These are phyloP conservation scores for Phytophthora melonis DNA, from an alignment of 352 stramenopile genomes.

Conservation along the genomic window DNA sequence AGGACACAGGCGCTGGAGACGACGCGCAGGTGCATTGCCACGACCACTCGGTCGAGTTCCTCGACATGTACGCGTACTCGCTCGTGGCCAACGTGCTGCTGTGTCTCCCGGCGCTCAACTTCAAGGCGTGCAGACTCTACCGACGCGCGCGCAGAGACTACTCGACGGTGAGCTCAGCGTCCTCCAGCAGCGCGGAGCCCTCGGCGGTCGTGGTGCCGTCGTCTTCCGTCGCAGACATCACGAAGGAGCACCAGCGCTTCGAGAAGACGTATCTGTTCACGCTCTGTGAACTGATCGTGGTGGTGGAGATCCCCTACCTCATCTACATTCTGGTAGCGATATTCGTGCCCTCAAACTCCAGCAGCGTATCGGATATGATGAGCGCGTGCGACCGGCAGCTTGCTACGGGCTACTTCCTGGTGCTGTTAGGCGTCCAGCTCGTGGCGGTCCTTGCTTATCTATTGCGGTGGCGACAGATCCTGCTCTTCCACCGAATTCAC, in stretches of 20 bases:
- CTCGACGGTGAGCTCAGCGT: slow-evolving; percentile 33
- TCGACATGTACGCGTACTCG: slow-evolving; percentile 76
- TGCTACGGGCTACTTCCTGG: slow-evolving; percentile 43
- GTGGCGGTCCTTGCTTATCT: slow-evolving; percentile 68
- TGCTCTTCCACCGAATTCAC: slow-evolving; percentile 82
- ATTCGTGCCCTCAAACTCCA: slow-evolving; percentile 52
- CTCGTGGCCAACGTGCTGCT: slow-evolving; percentile 69
- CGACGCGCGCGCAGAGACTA: slow-evolving; percentile 30
- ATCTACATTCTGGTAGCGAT: slow-evolving; percentile 60
- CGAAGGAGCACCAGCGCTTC: slow-evolving; percentile 59
- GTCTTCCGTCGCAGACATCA: slow-evolving; percentile 38
- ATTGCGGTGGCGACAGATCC: slow-evolving; percentile 81
- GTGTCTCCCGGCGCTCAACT: slow-evolving; percentile 74
- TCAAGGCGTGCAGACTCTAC: slow-evolving; percentile 66
- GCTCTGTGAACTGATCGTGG: slow-evolving; percentile 81
- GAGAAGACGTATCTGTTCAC: slow-evolving; percentile 80
- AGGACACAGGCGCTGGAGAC: slow-evolving; percentile 28
- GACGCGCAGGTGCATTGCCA: slow-evolving; percentile 44
- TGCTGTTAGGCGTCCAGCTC: slow-evolving; percentile 53
- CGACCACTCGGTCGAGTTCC: slow-evolving; percentile 64
- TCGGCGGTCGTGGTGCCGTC: slow-evolving; percentile 36
- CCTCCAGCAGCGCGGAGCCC: slow-evolving; percentile 34
- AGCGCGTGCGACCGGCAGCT: slow-evolving; percentile 43
- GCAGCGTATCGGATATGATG: slow-evolving; percentile 47
- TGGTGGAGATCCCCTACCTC: slow-evolving; percentile 79